Evolutionary conservation across 1,284 basidiomycete species (phyloP), one percentile per base, ranked within the genome.

Genomic region (Ustanciosporium gigantosporum): DNA sequence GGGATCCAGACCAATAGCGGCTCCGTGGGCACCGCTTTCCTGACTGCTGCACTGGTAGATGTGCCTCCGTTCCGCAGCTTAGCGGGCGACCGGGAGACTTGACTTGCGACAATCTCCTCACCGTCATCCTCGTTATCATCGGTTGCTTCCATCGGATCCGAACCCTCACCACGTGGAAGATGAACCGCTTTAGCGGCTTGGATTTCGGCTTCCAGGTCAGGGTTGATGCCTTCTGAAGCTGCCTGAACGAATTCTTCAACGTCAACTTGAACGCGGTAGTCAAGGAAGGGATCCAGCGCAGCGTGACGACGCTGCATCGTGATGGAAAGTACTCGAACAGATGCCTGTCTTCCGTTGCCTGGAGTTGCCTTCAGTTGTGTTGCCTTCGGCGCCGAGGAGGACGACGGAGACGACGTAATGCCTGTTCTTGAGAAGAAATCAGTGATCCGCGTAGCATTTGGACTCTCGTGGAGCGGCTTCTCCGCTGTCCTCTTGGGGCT

Each of bases 1-100:
- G 59, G 40, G 3, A 62, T 56, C 59, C 59, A 62, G 38, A 62
- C 47, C n/a, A 51, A 21, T n/a, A 62, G 13, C 2, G 59, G 45
- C n/a, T n/a, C n/a, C n/a, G n/a, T n/a, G n/a, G n/a, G n/a, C n/a
- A n/a, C n/a, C n/a, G n/a, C n/a, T n/a, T n/a, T n/a, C n/a, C n/a
- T n/a, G n/a, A n/a, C n/a, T n/a, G n/a, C n/a, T n/a, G n/a, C n/a
- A n/a, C n/a, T n/a, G n/a, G n/a, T n/a, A n/a, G n/a, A n/a, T n/a
- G n/a, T n/a, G n/a, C n/a, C n/a, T n/a, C n/a, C n/a, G n/a, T n/a
- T n/a, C n/a, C n/a, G n/a, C n/a, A n/a, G n/a, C n/a, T n/a, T n/a
- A n/a, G n/a, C n/a, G n/a, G n/a, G n/a, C n/a, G n/a, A n/a, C n/a
- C n/a, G n/a, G n/a, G n/a, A n/a, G n/a, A n/a, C n/a, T n/a, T n/a